Evolutionary conservation across 345 rosid species (phyloP).

Genomic region (Citropsis articulata): DNA sequence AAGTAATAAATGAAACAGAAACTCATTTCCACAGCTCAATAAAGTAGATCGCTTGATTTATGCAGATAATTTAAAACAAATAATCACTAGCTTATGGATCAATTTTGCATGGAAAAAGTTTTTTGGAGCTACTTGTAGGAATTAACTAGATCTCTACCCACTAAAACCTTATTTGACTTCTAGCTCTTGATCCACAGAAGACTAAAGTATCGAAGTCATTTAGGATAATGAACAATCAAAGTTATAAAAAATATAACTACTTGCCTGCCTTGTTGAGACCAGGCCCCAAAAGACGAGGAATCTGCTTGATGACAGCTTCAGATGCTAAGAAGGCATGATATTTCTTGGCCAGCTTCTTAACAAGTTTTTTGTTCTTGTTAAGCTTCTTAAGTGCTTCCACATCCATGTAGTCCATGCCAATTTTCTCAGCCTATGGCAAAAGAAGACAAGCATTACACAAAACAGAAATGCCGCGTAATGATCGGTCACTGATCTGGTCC

Average conservation of each 20-base stretch:
- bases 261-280: constrained; percentile 91
- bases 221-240: not conserved
- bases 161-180: not conserved
- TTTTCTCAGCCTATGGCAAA: constrained; percentile 54
- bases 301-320: constrained; percentile 78
- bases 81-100: no score
- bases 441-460: not conserved
- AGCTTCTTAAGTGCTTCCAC: constrained; percentile 73
- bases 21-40: not conserved
- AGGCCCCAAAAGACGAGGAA: constrained; percentile 77
- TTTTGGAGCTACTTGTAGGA: not conserved
- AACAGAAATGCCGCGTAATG: not conserved
- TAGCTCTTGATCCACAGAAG: not conserved
- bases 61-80: no score
- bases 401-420: constrained; percentile 64
- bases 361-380: constrained; percentile 79
- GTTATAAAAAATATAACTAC: constrained; percentile 13
- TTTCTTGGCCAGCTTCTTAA: constrained; percentile 75
- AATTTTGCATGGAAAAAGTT: not conserved
- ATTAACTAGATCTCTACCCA: not conserved
- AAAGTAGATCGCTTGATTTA: no score
- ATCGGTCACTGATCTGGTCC: not conserved
- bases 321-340: constrained; percentile 76
- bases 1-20: not conserved
- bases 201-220: not conserved